Conservation (phyloP, 1,284 basidiomycete genomes). For the Cystobasidiaceae sp. region DNA sequence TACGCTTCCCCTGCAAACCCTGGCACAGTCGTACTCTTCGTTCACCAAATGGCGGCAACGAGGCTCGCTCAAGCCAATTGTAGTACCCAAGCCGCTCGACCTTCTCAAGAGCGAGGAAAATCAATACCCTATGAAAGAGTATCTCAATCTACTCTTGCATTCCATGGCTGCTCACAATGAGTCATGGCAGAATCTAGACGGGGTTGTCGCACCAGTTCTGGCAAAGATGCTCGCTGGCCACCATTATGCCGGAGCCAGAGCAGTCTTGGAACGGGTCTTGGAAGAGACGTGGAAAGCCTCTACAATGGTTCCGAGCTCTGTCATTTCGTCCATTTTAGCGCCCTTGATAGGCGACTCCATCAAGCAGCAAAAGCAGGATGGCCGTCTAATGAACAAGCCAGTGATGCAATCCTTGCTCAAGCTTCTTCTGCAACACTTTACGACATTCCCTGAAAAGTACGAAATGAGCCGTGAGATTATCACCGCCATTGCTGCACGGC, state of each 20-base stretch:
- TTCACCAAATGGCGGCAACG: not conserved
- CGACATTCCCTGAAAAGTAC: not conserved
- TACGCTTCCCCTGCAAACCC: not conserved
- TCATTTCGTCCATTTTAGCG: not conserved
- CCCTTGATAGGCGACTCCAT: too few relatives aligned
- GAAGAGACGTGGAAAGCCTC: not conserved
- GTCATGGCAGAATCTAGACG: not conserved
- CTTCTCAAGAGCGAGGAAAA: not conserved
- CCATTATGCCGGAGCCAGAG: conserved; percentile 27
- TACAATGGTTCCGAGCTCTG: not conserved
- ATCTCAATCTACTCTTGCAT: not conserved
- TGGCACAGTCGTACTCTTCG: conserved; percentile 7
- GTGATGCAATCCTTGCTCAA: conserved; percentile 7
- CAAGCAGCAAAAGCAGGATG: not conserved
- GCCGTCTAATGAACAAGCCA: not conserved
- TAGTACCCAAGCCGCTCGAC: not conserved
- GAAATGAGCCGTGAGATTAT: not conserved
- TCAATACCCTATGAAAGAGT: not conserved
- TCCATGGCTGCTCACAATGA: not conserved
- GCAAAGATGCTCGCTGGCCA: conserved; percentile 2
- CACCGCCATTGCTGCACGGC: not conserved
- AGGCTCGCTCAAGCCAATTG: too few relatives aligned
- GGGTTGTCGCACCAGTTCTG: conserved; percentile 4
- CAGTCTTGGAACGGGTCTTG: conserved; percentile 10
- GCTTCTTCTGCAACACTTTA: conserved; percentile 2